Evolutionary conservation across 768 basidiomycete genomes (phyloP).

Genomic region (Serendipita sp.): DNA sequence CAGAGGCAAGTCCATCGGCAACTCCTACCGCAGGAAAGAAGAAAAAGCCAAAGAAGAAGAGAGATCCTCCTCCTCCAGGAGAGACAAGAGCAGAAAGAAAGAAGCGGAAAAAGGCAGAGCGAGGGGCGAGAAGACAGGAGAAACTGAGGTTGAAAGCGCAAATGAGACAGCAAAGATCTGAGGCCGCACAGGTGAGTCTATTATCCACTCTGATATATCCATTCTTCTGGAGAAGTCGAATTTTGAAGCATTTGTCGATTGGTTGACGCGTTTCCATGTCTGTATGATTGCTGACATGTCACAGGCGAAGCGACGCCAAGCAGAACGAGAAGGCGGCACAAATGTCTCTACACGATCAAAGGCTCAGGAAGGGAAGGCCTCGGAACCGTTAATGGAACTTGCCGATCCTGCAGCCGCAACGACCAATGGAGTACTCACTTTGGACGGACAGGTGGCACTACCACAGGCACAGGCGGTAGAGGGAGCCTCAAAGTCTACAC

Average conservation of each 20-base stretch:
- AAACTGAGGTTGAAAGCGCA: not conserved
- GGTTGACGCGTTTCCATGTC: too few species aligned
- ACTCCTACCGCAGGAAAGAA: constrained; percentile 7
- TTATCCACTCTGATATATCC: not conserved
- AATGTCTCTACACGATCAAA: not conserved
- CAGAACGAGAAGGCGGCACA: not conserved
- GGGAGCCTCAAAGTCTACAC: not conserved
- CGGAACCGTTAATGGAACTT: not conserved
- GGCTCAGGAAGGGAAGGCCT: not conserved
- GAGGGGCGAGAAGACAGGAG: not conserved
- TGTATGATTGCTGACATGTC: not conserved
- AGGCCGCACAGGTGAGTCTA: not conserved
- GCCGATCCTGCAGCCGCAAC: not conserved
- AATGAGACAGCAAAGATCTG: not conserved
- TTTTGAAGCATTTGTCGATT: not conserved
- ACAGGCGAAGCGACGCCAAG: not conserved
- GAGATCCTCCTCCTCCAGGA: not conserved
- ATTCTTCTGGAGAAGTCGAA: too few species aligned
- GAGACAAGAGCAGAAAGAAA: not conserved
- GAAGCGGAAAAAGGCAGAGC: not conserved
- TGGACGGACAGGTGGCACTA: not conserved
- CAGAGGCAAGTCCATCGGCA: not conserved
- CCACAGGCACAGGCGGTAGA: not conserved
- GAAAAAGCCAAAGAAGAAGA: constrained; percentile 11
- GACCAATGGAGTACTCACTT: not conserved